Conservation (phyloP, 371 early-diverging fungal genomes). For the Mucor saturninus region DNA sequence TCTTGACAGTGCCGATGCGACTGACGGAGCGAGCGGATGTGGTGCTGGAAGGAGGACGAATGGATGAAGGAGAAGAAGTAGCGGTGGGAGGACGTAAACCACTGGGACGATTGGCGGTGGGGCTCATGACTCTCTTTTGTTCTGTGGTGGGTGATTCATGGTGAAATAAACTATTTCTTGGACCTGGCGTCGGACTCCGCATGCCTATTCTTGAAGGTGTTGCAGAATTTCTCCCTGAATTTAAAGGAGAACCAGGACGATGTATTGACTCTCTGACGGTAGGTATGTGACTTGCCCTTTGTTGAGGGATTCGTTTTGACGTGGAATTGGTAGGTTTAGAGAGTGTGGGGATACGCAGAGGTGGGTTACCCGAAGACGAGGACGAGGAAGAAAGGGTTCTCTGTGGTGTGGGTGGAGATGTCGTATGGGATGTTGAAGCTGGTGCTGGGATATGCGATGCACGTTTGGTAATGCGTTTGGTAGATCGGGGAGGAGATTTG, state of each 20-base stretch:
- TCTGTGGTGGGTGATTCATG: background rate
- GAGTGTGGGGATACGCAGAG: constrained; percentile 18
- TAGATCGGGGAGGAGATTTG: constrained; percentile 4
- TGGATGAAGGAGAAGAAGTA: background rate
- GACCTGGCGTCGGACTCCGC: constrained; percentile 25
- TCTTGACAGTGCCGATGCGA: constrained; percentile 30
- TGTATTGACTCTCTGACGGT: constrained; percentile 26
- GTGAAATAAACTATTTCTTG: constrained; percentile 17
- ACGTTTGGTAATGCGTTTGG: constrained; percentile 37
- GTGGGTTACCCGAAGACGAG: constrained; percentile 1
- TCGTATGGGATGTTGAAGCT: constrained; percentile 3
- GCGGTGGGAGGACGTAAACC: constrained; percentile 28
- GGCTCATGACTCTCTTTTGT: constrained; percentile 18
- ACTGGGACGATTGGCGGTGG: constrained; percentile 16
- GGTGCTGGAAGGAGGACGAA: background rate
- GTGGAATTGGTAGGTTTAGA: constrained; percentile 8
- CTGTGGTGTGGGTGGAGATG: constrained; percentile 37
- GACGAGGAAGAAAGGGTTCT: constrained; percentile 32
- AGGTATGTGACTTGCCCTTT: constrained; percentile 47
- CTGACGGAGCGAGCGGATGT: constrained; percentile 23
- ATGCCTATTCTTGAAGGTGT: constrained; percentile 25
- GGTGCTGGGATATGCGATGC: constrained; percentile 58
- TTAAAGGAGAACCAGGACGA: constrained; percentile 21
- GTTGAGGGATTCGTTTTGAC: constrained; percentile 20
- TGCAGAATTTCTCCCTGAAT: constrained; percentile 9